Evolutionary conservation across 139 green algal species (phyloP).

Genomic region (Coelastrella sp.): DNA sequence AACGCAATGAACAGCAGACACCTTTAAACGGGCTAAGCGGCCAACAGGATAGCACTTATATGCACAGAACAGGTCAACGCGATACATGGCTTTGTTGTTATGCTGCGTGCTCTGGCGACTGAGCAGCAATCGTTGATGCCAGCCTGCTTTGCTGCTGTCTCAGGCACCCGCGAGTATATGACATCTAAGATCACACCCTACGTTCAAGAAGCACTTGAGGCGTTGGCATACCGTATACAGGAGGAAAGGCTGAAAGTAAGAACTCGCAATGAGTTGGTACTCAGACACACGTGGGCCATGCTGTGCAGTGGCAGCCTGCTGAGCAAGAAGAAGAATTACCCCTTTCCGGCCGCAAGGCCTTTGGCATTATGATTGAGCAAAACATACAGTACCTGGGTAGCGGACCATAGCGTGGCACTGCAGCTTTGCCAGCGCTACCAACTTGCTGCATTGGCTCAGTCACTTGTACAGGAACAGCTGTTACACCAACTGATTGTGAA

Average conservation of each 20-base stretch:
- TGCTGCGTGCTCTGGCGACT: background rate
- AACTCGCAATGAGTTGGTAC: background rate
- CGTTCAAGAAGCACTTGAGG: background rate
- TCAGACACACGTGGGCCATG: background rate
- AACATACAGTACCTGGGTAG: too few relatives aligned
- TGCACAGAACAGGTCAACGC: background rate
- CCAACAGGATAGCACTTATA: background rate
- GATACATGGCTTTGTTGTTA: background rate
- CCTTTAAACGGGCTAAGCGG: background rate
- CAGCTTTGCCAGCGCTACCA: too few relatives aligned
- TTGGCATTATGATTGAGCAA: too few relatives aligned
- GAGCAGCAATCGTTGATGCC: background rate
- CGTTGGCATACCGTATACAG: background rate
- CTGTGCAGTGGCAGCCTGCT: background rate
- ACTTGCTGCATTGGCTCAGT: too few relatives aligned
- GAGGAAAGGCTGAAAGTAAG: slow-evolving; percentile 12
- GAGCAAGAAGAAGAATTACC: background rate
- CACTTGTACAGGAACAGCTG: too few relatives aligned
- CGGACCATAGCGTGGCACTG: too few relatives aligned
- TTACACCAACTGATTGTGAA: too few relatives aligned
- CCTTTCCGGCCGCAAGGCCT: too few relatives aligned
- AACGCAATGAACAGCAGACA: background rate
- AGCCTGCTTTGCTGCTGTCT: background rate
- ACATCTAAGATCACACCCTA: background rate
- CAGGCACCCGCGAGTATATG: slow-evolving; percentile 30